Percentiles rank a stretch among this genome's conserved stretches.
These are phyloP conservation scores for Gracilariopsis chorda DNA, from an alignment of 23 red algal species.

Conservation along the genomic window DNA sequence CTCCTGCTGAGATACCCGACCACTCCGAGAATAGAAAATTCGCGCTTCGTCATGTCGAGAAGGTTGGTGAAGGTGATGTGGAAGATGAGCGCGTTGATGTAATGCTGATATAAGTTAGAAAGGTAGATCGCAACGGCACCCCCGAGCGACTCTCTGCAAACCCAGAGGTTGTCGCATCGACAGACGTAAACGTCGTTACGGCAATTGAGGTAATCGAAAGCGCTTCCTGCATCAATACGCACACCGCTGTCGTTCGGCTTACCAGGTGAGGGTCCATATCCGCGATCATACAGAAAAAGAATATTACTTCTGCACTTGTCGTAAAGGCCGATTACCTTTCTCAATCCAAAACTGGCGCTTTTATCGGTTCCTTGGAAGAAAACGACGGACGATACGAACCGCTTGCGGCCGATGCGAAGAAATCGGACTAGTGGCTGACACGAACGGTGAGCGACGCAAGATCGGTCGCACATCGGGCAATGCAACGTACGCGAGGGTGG, in stretches of 20 bases:
- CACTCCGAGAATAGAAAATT: conserved; percentile 72
- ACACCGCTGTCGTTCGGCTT: conserved; percentile 86
- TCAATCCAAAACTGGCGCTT: conserved; percentile 86
- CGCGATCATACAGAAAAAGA: conserved; percentile 83
- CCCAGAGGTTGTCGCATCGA: conserved; percentile 60
- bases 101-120: conserved; percentile 64
- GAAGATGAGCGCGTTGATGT: conserved; percentile 78
- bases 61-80: conserved; percentile 98
- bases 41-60: conserved; percentile 91
- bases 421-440: neutral
- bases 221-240: conserved; percentile 79
- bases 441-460: neutral
- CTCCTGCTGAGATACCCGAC: conserved; percentile 83
- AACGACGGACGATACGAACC: conserved; percentile 24
- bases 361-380: conserved; percentile 98
- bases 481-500: neutral
- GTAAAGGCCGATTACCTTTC: conserved; percentile 75
- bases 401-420: neutral
- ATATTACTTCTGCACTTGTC: conserved; percentile 73
- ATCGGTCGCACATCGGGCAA: neutral
- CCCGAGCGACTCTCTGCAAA: conserved; percentile 95
- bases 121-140: conserved; percentile 93
- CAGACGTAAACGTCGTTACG: conserved; percentile 65
- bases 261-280: conserved; percentile 78
- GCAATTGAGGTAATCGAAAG: conserved; percentile 75